These are phyloP conservation scores for Candida qinlingensis DNA, from an alignment of 805 yeast species.

Conservation along the genomic window DNA sequence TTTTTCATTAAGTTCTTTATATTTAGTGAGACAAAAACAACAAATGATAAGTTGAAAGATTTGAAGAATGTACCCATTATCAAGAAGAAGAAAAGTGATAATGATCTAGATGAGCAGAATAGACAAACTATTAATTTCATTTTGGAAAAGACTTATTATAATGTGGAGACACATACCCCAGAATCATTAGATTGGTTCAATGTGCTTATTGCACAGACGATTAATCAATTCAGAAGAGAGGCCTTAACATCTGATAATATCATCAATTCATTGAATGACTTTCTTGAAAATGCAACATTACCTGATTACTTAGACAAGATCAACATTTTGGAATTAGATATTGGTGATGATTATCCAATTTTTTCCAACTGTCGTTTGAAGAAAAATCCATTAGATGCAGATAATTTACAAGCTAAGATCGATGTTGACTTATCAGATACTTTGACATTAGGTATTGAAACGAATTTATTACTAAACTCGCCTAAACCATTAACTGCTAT, in stretches of 20 bases:
- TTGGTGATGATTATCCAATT: slow-evolving; percentile 94
- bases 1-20: slow-evolving; percentile 72
- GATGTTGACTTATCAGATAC: slow-evolving; percentile 89
- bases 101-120: slow-evolving; percentile 15
- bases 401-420: slow-evolving; percentile 72
- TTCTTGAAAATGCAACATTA: slow-evolving; percentile 51
- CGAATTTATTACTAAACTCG: slow-evolving; percentile 69
- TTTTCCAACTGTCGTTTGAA: slow-evolving; percentile 87
- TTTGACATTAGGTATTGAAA: slow-evolving; percentile 78
- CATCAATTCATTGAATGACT: slow-evolving; percentile 67
- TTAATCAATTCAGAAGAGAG: slow-evolving; percentile 83
- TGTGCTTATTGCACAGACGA: slow-evolving; percentile 85
- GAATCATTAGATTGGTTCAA: slow-evolving; percentile 98
- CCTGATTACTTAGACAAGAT: slow-evolving; percentile 82
- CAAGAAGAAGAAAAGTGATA: slow-evolving; percentile 16
- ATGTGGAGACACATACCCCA: slow-evolving; percentile 79
- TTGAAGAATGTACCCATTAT: slow-evolving; percentile 22
- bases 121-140: slow-evolving; percentile 40
- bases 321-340: slow-evolving; percentile 77
- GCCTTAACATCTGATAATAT: slow-evolving; percentile 83
- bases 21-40: slow-evolving; percentile 52
- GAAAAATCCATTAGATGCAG: slow-evolving; percentile 44
- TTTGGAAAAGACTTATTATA: slow-evolving; percentile 86
- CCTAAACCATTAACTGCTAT: slow-evolving; percentile 84
- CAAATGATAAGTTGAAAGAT: slow-evolving; percentile 24